These are phyloP conservation scores for Xylaria telfairii DNA, from an alignment of 495 filamentous ascomycete genomes.

Conservation along the genomic window DNA sequence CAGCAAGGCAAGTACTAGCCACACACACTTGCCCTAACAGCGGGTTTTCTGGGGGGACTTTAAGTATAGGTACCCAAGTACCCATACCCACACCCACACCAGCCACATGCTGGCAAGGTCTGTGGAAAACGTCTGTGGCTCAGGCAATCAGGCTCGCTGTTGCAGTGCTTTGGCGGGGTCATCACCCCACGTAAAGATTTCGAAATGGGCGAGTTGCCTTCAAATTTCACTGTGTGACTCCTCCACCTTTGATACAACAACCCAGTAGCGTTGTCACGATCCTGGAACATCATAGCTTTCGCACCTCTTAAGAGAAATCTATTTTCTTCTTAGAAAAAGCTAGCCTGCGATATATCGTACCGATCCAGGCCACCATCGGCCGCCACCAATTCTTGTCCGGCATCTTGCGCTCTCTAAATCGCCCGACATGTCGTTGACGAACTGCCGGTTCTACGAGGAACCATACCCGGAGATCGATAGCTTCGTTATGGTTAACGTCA, in stretches of 20 bases:
- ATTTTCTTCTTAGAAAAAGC: background rate
- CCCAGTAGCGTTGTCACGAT: constrained; percentile 19
- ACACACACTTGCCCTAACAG: too few species aligned
- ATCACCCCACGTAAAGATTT: constrained; percentile 33
- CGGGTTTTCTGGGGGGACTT: too few species aligned
- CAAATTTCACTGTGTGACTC: constrained; percentile 29
- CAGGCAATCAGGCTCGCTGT: constrained; percentile 3
- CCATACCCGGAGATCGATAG: constrained; percentile 98
- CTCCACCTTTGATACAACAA: constrained; percentile 22
- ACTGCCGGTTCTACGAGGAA: constrained; percentile 98
- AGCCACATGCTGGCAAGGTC: too few species aligned
- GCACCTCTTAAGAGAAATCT: background rate
- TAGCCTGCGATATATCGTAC: constrained; percentile 1
- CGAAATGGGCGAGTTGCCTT: constrained; percentile 26
- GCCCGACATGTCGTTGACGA: constrained; percentile 89
- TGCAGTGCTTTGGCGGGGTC: constrained; percentile 28
- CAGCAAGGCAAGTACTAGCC: too few species aligned
- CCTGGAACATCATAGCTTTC: constrained; percentile 1
- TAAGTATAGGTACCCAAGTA: too few species aligned
- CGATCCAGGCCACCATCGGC: constrained; percentile 4
- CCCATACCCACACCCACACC: background rate
- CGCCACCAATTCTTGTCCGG: background rate
- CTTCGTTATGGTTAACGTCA: constrained; percentile 99
- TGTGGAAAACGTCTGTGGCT: too few species aligned
- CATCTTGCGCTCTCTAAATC: constrained; percentile 2